A percentile compares a stretch with the other conserved stretches of the same genome.
These are phyloP conservation scores for Aspergillus bertholletiae DNA, from an alignment of 495 filamentous ascomycete genomes.

Conservation along the genomic window DNA sequence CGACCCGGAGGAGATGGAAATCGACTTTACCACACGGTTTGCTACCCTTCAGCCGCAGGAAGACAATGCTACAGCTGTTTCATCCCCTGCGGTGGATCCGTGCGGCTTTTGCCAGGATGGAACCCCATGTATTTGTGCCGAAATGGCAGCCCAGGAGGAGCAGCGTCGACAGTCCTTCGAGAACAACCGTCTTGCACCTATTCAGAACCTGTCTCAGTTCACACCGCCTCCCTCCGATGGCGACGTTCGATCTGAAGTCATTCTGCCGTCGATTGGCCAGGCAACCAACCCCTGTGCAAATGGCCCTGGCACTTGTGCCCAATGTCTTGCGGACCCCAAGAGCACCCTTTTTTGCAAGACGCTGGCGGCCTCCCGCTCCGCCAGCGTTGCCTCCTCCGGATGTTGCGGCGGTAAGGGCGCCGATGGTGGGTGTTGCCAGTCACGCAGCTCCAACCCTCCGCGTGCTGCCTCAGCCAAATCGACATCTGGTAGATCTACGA, in stretches of 20 bases:
- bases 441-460: slow-evolving; percentile 15
- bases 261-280: slow-evolving; percentile 37
- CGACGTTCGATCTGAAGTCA: slow-evolving; percentile 50
- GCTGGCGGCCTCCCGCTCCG: slow-evolving; percentile 61
- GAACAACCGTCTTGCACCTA: slow-evolving; percentile 46
- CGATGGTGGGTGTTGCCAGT: slow-evolving; percentile 52
- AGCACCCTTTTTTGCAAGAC: slow-evolving; percentile 85
- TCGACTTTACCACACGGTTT: slow-evolving; percentile 70
- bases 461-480: slow-evolving; percentile 3
- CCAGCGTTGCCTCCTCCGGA: slow-evolving; percentile 42
- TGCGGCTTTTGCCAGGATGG: slow-evolving; percentile 90
- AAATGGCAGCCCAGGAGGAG: slow-evolving; percentile 55
- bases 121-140: slow-evolving; percentile 79
- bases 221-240: slow-evolving; percentile 70
- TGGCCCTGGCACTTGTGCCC: slow-evolving; percentile 75
- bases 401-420: slow-evolving; percentile 50
- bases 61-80: slow-evolving; percentile 27
- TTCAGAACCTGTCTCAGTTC: slow-evolving; percentile 51
- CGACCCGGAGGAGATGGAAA: slow-evolving; percentile 63
- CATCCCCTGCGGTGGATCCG: slow-evolving; percentile 53
- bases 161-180: slow-evolving; percentile 34
- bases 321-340: slow-evolving; percentile 73
- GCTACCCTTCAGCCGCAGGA: slow-evolving; percentile 39
- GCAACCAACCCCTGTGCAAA: slow-evolving; percentile 57
- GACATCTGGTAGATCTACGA: slow-evolving; percentile 13